Conservation (phyloP, 2,329 filamentous ascomycete genomes). For the Magnaporthales sp. region DNA sequence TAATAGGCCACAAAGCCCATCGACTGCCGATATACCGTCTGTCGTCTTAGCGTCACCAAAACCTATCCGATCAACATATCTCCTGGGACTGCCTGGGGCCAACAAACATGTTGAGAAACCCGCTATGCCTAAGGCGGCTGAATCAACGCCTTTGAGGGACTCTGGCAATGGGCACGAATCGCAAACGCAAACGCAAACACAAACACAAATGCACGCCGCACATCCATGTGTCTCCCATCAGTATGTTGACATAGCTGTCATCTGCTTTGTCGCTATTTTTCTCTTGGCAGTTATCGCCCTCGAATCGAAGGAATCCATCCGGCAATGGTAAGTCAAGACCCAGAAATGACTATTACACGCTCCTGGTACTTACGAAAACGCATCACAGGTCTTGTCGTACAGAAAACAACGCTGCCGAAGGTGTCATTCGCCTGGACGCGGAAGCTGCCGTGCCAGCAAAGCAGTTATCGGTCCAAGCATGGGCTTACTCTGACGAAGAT, state of each 20-base stretch:
- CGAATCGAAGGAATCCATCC: conserved; percentile 16
- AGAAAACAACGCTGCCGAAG: not conserved
- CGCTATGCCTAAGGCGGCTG: not conserved
- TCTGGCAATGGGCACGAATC: not conserved
- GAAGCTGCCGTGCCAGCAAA: not conserved
- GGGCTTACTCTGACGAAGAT: conserved; percentile 1
- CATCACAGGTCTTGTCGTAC: not conserved
- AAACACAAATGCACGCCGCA: not conserved
- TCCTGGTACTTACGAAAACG: not conserved
- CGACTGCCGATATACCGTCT: not conserved
- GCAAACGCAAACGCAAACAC: not conserved
- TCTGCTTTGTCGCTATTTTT: conserved; percentile 20
- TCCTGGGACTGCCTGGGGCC: not conserved
- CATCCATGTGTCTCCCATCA: not conserved
- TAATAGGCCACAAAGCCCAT: conserved; percentile 3
- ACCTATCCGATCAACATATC: conserved; percentile 5
- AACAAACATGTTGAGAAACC: not conserved
- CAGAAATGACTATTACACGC: not conserved
- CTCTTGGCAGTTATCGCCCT: conserved; percentile 19
- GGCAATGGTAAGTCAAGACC: conserved; percentile 13
- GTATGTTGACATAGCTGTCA: conserved; percentile 10
- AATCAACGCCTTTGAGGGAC: not conserved
- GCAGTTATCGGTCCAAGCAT: not conserved
- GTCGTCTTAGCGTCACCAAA: not conserved
- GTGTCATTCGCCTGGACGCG: not conserved